Evolutionary conservation across 768 basidiomycete species (phyloP).

Genomic region (Suillus fuscotomentosus): DNA sequence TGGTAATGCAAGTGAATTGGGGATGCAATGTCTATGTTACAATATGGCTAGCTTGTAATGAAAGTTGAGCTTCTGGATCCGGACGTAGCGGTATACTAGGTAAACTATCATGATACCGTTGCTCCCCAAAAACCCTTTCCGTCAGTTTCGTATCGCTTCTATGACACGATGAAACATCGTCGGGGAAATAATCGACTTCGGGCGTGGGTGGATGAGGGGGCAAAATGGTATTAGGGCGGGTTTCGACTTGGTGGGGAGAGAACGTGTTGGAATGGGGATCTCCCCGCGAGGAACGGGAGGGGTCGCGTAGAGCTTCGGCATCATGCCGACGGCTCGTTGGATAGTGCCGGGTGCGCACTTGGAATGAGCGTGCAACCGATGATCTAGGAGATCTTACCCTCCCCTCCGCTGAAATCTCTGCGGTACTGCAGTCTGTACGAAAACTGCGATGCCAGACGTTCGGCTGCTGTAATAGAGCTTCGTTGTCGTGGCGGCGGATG

Average conservation of each 20-base stretch:
- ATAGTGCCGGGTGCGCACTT: constrained; percentile 4
- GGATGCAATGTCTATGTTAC: constrained; percentile 2
- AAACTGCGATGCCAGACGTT: constrained; percentile 37
- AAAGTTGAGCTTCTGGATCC: constrained; percentile 7
- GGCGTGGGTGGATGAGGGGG: neutral
- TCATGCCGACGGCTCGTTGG: neutral
- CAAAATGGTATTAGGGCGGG: neutral
- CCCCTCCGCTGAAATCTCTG: constrained; percentile 8
- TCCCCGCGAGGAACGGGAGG: neutral
- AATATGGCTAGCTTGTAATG: constrained; percentile 8
- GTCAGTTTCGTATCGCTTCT: neutral
- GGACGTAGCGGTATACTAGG: neutral
- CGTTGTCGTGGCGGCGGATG: constrained; percentile 58
- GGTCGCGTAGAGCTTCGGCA: constrained; percentile 1
- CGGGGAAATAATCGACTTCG: neutral
- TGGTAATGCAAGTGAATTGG: neutral
- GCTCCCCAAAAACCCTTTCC: constrained; percentile 1
- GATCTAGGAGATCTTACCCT: constrained; percentile 3
- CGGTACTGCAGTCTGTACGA: constrained; percentile 24
- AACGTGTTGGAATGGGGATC: neutral
- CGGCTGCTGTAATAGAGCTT: constrained; percentile 51
- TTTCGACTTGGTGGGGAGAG: constrained; percentile 5
- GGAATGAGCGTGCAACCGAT: constrained; percentile 4
- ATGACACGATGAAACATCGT: neutral
- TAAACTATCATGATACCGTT: constrained; percentile 11